Conservation (phyloP, 805 yeast species). For the Ogataea degrootiae region DNA sequence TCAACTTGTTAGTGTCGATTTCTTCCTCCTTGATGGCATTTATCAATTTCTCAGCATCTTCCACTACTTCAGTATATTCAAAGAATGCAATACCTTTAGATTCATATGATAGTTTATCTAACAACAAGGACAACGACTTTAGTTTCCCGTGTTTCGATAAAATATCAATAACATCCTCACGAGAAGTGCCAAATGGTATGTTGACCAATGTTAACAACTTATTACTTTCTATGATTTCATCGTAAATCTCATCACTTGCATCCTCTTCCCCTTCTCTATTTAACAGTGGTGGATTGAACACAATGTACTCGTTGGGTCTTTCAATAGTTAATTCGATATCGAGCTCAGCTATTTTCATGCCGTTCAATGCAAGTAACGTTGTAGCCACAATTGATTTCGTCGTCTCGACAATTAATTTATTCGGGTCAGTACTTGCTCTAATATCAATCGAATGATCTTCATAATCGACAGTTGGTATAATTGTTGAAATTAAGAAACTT, state of each 20-base stretch:
- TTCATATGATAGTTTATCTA: slow-evolving; percentile 44
- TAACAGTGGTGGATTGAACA: slow-evolving; percentile 5
- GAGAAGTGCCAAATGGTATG: slow-evolving; percentile 38
- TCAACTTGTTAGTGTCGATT: slow-evolving; percentile 33
- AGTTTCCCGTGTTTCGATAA: slow-evolving; percentile 38
- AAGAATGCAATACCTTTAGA: slow-evolving; percentile 57
- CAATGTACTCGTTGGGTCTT: slow-evolving; percentile 44
- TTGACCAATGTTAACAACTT: slow-evolving; percentile 31
- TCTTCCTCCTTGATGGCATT: slow-evolving; percentile 31
- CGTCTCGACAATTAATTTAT: slow-evolving; percentile 46
- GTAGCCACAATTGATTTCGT: slow-evolving; percentile 52
- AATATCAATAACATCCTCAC: slow-evolving; percentile 38
- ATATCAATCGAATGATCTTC: slow-evolving; percentile 28
- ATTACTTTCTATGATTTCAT: slow-evolving; percentile 36
- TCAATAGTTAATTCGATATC: slow-evolving; percentile 28
- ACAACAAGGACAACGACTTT: slow-evolving; percentile 36
- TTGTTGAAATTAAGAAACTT: slow-evolving; percentile 39
- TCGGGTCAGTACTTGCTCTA: slow-evolving; percentile 26
- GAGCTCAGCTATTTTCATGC: slow-evolving; percentile 28
- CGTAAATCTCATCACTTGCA: slow-evolving; percentile 27
- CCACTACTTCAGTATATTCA: slow-evolving; percentile 30
- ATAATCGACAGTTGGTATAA: slow-evolving; percentile 35
- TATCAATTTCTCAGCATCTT: slow-evolving; percentile 23
- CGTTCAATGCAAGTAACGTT: slow-evolving; percentile 40
- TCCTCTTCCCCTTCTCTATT: slow-evolving; percentile 45